phyloP scores from a whole-genome alignment of 441 rosid genomes.

The Omphalea diandra region DNA sequence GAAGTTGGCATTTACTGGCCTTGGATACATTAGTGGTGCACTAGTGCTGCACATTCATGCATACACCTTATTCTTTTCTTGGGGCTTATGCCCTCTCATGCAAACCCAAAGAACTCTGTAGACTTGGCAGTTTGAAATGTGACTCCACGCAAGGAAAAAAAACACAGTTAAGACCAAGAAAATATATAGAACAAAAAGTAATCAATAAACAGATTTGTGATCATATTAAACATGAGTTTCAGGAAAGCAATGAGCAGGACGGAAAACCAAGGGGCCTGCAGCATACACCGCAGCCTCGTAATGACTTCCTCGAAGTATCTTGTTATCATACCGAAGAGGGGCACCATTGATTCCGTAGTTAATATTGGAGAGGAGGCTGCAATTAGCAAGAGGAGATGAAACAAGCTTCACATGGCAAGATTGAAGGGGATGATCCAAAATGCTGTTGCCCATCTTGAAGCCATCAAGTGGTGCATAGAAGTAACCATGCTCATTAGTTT shows the following conservation, averaged over 20 bases:
- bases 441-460: constrained; percentile 37
- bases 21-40: too few species aligned
- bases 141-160: background rate
- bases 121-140: too few species aligned
- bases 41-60: too few species aligned
- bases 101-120: too few species aligned
- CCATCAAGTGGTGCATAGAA: constrained; percentile 76
- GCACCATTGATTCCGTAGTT: constrained; percentile 74
- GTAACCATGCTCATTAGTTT: constrained; percentile 56
- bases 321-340: constrained; percentile 51
- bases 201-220: constrained; percentile 12
- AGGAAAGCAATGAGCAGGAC: constrained; percentile 58
- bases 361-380: constrained; percentile 66
- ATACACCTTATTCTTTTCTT: too few species aligned
- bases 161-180: background rate
- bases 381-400: constrained; percentile 60
- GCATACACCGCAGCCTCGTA: constrained; percentile 66
- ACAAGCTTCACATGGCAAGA: constrained; percentile 73
- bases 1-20: background rate
- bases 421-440: constrained; percentile 82
- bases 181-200: constrained; percentile 24
- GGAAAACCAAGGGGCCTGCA: constrained; percentile 90
- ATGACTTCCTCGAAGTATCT: constrained; percentile 40
- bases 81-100: background rate
- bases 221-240: constrained; percentile 34